Evolutionary conservation across 257 asterid species (phyloP), one percentile per base, ranked within the genome.

Genomic region (Cynanchum wilfordii): DNA sequence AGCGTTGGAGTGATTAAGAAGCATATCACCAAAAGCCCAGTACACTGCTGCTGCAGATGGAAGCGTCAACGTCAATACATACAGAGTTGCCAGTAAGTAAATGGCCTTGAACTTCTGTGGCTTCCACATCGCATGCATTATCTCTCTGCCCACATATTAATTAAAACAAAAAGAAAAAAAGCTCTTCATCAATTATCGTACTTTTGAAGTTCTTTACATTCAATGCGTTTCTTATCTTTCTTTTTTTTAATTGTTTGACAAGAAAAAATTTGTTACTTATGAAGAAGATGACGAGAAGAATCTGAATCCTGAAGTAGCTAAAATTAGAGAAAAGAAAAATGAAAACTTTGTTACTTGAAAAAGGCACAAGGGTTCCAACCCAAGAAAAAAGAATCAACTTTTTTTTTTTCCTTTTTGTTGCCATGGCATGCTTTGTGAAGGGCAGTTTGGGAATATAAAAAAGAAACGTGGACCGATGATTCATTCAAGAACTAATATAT

Each of bases 111-210:
- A 91, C 72, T 89, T 91, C 50, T 93, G 96, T 30, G 98, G 98
- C 89, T 91, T 93, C 97, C 97, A 93, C 98, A 93, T 93, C 0
- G 98, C 98, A 70, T 93, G 96, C 97, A 93, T 93, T 57, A 93
- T 84, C 85, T 93, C 98, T 75, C 97, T 93, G 97, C 80, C 30
- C 55, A 69, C 40, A n/a, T 36, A 56, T 20, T 55, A 47, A 47
- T 11, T 1, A 50, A 3, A 16, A 50, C 3, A 0, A 8, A 8
- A 47, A 1, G 3, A 47, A 47, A 10, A 2, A 13, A 50, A 10
- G 20, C 55, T 25, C 1, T 44, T 62, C 10, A n/a, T 12, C 33
- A 10, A 62, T 62, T 33, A 29, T 17, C 25, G 6, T 12, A 50
- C 55, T 50, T 50, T 7, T 19, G 0, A 0, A 40, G 4, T 20